These are phyloP conservation scores for Fagopyrum esculentum DNA, from an alignment of 148 eudicot genomes.

Conservation along the genomic window DNA sequence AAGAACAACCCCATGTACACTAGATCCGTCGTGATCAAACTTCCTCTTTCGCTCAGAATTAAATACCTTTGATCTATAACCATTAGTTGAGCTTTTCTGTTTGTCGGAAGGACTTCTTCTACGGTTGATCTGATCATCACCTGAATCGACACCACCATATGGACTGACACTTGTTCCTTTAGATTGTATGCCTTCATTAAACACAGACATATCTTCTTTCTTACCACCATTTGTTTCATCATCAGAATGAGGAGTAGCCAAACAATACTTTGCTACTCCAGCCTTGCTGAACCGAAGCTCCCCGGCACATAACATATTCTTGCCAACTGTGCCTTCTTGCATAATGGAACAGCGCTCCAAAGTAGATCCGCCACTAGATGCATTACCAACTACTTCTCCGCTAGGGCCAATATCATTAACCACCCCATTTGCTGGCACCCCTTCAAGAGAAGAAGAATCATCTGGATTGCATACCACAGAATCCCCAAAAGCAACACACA, in stretches of 20 bases:
- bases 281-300: neutral
- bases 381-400: constrained; percentile 20
- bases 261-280: neutral
- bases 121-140: constrained; percentile 11
- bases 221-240: constrained; percentile 17
- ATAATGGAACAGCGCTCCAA: constrained; percentile 29
- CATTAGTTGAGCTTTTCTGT: constrained; percentile 33
- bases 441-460: constrained; percentile 28
- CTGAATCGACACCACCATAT: constrained; percentile 12
- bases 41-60: constrained; percentile 33
- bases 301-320: constrained; percentile 9
- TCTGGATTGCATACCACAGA: constrained; percentile 22
- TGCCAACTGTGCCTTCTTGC: constrained; percentile 19
- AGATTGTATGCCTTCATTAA: constrained; percentile 22
- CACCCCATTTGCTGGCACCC: constrained; percentile 31
- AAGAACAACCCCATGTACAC: constrained; percentile 19
- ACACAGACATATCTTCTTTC: constrained; percentile 15
- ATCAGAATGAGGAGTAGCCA: constrained; percentile 15
- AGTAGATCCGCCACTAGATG: constrained; percentile 24
- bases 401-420: constrained; percentile 21
- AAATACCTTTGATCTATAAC: constrained; percentile 26
- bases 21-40: constrained; percentile 21
- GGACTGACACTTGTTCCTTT: constrained; percentile 34
- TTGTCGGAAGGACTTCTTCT: constrained; percentile 25
- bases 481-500: constrained; percentile 27